A percentile compares a stretch with the other conserved stretches of the same genome.
These are phyloP conservation scores for Brassica hybrid DNA, from an alignment of 441 rosid species.

Conservation along the genomic window DNA sequence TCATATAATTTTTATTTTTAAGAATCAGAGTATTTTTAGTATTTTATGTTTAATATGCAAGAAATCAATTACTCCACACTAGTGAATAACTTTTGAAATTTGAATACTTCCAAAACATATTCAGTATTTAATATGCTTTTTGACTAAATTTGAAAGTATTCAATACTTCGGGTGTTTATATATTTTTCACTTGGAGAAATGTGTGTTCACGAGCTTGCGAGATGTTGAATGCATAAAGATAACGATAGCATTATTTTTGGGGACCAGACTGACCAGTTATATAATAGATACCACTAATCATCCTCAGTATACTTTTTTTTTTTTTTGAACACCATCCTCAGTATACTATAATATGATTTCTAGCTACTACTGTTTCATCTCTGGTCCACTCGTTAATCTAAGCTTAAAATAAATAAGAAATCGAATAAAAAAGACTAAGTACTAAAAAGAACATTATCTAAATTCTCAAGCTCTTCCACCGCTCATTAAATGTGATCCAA, in stretches of 20 bases:
- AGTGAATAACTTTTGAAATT: not conserved
- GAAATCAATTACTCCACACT: not conserved
- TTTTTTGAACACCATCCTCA: too few relatives aligned
- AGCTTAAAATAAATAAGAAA: not conserved
- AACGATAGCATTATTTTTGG: slow-evolving; percentile 1
- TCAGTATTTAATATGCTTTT: not conserved
- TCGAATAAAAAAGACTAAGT: not conserved
- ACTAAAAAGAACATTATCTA: slow-evolving; percentile 32
- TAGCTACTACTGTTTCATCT: not conserved
- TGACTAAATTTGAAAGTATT: not conserved
- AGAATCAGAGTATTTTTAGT: not conserved
- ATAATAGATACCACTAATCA: slow-evolving; percentile 21
- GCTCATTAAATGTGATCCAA: slow-evolving; percentile 31
- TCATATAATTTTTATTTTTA: too few relatives aligned
- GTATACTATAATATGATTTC: slow-evolving; percentile 14
- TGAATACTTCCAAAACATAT: not conserved
- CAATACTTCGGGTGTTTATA: not conserved
- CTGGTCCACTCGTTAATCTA: slow-evolving; percentile 35
- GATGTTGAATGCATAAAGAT: slow-evolving; percentile 3
- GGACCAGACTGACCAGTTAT: slow-evolving; percentile 16
- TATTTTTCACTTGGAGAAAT: slow-evolving; percentile 2
- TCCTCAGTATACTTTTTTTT: slow-evolving; percentile 18
- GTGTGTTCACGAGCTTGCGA: slow-evolving; percentile 7
- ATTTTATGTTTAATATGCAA: not conserved
- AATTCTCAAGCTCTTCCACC: slow-evolving; percentile 36